Base-by-base conservation (phyloP, 2,329 filamentous ascomycete genomes). In the Dissoconium aciculare region DNA sequence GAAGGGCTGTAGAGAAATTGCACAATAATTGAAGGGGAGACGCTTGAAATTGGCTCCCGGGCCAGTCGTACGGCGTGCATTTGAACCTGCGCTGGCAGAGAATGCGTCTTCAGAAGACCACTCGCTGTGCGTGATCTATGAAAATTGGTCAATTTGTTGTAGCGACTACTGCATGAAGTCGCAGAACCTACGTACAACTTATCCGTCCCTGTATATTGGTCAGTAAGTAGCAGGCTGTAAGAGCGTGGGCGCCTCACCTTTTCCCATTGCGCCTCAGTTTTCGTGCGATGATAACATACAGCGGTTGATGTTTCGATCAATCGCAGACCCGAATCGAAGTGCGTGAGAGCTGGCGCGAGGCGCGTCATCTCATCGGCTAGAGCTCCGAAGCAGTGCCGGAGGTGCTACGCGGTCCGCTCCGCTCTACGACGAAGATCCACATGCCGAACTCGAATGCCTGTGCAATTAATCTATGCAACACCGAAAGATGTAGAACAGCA, bases 21-120 rank as follows among this genome's bases (percentile, higher is more conserved):
- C 83, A 69, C 89, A 98, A 61, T 89, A 95, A 66, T 94, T 95
- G 70, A 91, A 98, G 16, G 91, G 89, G 1, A 98, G 70, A 27
- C 83, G 78, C 50, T 78, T 82, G 63, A 95, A 95, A 21, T 70
- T 69, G 28, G 71, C 67, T 41, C 71, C 69, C 13, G 58, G 58
- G 2, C 62, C 58, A n/a, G 8, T 23, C 19, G n/a, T n/a, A 8
- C 19, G 8, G 8, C 19, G 19, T 28, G 57, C 56, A 13, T 55
- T 66, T 34, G 78, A 71, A 45, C 73, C 74, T 33, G 76, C 76
- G 52, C 75, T 85, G 43, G 84, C 83, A 17, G 80, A 79, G 58
- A 81, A 94, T 36, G 82, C 75, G 56, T 94, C 85, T 28, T 78
- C 74, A 4, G 84, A 93, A 5, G 83, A 77, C 89, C 89, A 98